phyloP scores from a whole-genome alignment of 1,139 yeast species.

The Yamadazyma dushanensis region DNA sequence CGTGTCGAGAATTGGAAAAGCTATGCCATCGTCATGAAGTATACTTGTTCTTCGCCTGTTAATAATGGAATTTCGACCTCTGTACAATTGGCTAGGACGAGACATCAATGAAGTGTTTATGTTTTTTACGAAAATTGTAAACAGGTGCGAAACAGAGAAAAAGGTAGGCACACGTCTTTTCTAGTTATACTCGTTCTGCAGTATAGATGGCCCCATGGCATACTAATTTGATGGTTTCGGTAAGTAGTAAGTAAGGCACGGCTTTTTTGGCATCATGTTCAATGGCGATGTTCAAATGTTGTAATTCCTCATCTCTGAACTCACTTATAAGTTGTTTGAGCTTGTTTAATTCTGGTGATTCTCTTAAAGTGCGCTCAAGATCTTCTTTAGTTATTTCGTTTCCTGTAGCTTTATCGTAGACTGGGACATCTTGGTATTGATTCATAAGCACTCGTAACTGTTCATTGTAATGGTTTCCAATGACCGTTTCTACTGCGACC shows the following conservation, averaged over 20 bases:
- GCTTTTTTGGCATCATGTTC: constrained; percentile 91
- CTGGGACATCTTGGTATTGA: constrained; percentile 48
- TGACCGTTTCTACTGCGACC: constrained; percentile 97
- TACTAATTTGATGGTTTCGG: constrained; percentile 81
- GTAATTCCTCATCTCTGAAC: constrained; percentile 93
- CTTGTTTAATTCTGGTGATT: constrained; percentile 55
- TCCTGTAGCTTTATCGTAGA: constrained; percentile 46
- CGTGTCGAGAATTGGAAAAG: constrained; percentile 67
- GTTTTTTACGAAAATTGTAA: too few species aligned
- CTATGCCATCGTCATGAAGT: constrained; percentile 23
- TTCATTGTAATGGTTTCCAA: constrained; percentile 92
- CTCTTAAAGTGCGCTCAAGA: constrained; percentile 24
- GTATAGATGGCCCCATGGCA: constrained; percentile 89
- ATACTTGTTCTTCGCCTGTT: constrained; percentile 15
- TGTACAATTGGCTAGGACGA: constrained; percentile 16
- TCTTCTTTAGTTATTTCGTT: constrained; percentile 23
- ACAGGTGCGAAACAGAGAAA: too few species aligned
- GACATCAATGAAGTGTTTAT: constrained; percentile 13
- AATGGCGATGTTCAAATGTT: constrained; percentile 92
- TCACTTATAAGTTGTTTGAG: constrained; percentile 65
- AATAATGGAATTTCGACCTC: constrained; percentile 16
- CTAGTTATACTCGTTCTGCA: constrained; percentile 69
- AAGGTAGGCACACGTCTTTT: neutral
- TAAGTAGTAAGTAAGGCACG: constrained; percentile 82
- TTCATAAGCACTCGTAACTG: constrained; percentile 77